Base-by-base conservation (phyloP, 2,329 filamentous ascomycete species). In the Claviceps maximensis region DNA sequence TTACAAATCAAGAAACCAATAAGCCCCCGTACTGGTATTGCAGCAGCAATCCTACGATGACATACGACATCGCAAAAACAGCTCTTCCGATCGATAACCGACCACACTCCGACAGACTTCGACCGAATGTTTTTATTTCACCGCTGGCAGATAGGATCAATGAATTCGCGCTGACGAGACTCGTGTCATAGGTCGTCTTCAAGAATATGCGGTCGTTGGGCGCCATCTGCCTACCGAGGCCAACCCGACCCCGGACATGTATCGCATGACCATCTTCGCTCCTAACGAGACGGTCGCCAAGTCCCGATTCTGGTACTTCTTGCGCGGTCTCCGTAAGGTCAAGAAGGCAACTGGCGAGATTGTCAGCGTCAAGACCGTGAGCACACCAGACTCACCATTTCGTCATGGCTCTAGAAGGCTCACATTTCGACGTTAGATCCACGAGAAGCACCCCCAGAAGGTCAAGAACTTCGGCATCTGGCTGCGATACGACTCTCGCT, bases 391-490 rank as follows among this genome's bases (percentile, higher is more conserved):
- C 23, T 13, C 25, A 19, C 15, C 41, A 17, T 38, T 29, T 23
- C 3, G 42, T 27, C 31, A 17, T 3, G 13, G 13, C 27, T n/a
- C 21, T 19, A 46, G 2, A 27, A 29, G 48, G 31, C 56, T 61
- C 17, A 60, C 56, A 55, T 40, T 12, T 47, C 10, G 38, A 38
- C 48, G 31, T 19, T 48, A 95, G 90, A 94, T 98, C 80, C 77
- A 83, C 78, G 93, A 98, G 89, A 97, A 97, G 86, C 89, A 89
- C 76, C 93, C 93, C 69, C 80, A 90, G 71, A 96, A 95, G 83
- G 90, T 98, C 83, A 98, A 98, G 89, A 98, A 96, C 87, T 97
- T 98, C 74, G 93, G 93, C 74, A 85, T 98, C 84, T 98, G 94
- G 94, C 86, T 98, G 79, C 90, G 94, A 73, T 98, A 98, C 81